Percentiles rank a stretch among this genome's conserved stretches.
These are phyloP conservation scores for Cladosporium sp. DNA, from an alignment of 2,329 filamentous ascomycete species.

Conservation along the genomic window DNA sequence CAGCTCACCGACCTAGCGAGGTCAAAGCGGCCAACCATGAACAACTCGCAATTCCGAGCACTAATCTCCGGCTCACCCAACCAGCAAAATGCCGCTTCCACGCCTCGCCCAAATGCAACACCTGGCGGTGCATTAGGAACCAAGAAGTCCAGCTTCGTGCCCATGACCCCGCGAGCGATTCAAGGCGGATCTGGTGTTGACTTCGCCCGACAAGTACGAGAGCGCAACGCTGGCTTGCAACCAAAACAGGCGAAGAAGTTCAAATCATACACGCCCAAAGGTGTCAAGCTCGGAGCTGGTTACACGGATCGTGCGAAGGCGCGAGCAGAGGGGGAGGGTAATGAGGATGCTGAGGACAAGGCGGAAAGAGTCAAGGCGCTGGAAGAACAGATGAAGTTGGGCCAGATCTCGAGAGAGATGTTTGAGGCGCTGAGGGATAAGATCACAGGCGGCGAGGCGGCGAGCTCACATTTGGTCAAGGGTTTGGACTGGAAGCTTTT, in stretches of 20 bases:
- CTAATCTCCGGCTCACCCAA: conserved; percentile 58
- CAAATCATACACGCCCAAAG: conserved; percentile 73
- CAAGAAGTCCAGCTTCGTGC: conserved; percentile 52
- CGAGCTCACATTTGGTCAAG: conserved; percentile 83
- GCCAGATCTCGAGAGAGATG: conserved; percentile 74
- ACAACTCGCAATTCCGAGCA: conserved; percentile 90
- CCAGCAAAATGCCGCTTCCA: conserved; percentile 30
- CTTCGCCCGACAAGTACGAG: conserved; percentile 80
- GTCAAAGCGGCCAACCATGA: conserved; percentile 57
- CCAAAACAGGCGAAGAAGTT: conserved; percentile 62
- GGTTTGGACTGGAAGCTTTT: conserved; percentile 82
- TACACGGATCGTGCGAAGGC: conserved; percentile 78
- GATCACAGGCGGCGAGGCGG: conserved; percentile 75
- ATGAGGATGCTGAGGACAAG: conserved; percentile 49
- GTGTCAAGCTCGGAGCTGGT: conserved; percentile 71
- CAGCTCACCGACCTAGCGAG: not conserved
- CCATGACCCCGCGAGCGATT: conserved; percentile 84
- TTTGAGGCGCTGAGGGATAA: conserved; percentile 72
- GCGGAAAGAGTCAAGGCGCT: conserved; percentile 69
- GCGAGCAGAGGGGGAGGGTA: conserved; percentile 48
- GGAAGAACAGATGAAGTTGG: conserved; percentile 76
- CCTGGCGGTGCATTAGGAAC: conserved; percentile 23
- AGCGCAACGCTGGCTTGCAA: conserved; percentile 53
- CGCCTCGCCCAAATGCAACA: conserved; percentile 32
- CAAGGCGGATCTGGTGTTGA: conserved; percentile 53